phyloP scores from a whole-genome alignment of 768 basidiomycete genomes.

The Favolaschia claudopus region DNA sequence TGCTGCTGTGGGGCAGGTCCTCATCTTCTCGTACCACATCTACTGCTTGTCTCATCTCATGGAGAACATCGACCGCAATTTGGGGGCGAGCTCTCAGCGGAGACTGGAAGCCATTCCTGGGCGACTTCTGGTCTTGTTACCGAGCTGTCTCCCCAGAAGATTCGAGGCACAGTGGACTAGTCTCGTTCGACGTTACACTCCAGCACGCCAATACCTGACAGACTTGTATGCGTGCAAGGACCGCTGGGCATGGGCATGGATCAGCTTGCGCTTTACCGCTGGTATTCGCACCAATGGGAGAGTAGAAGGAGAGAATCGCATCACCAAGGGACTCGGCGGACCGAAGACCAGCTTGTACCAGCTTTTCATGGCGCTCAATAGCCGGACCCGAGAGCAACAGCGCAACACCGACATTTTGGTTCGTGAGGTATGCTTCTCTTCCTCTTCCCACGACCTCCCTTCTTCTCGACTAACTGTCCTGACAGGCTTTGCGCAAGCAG shows the following conservation, averaged over 20 bases:
- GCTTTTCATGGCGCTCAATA: conserved; percentile 33
- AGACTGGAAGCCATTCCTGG: conserved; percentile 31
- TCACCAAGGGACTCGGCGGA: conserved; percentile 30
- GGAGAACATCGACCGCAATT: conserved; percentile 34
- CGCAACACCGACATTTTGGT: conserved; percentile 26
- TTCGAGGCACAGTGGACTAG: conserved; percentile 28
- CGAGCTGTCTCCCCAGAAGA: conserved; percentile 38
- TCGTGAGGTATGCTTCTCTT: conserved; percentile 28
- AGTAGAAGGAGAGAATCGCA: conserved; percentile 39
- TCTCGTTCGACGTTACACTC: conserved; percentile 21
- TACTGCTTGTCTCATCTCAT: conserved; percentile 40
- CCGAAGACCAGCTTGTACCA: conserved; percentile 33
- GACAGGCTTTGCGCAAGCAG: conserved; percentile 33
- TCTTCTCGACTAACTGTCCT: neutral
- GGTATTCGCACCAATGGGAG: conserved; percentile 42
- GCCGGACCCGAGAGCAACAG: conserved; percentile 27
- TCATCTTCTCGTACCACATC: conserved; percentile 32
- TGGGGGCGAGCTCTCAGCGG: conserved; percentile 25
- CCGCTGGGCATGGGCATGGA: conserved; percentile 44
- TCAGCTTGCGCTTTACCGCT: conserved; percentile 35
- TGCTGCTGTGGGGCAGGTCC: conserved; percentile 3
- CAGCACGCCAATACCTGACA: conserved; percentile 32
- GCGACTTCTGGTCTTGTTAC: conserved; percentile 38
- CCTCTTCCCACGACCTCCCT: neutral
- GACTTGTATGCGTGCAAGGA: conserved; percentile 36